phyloP scores from a whole-genome alignment of 371 early-diverging fungal species.

The Chytridiales sp. region DNA sequence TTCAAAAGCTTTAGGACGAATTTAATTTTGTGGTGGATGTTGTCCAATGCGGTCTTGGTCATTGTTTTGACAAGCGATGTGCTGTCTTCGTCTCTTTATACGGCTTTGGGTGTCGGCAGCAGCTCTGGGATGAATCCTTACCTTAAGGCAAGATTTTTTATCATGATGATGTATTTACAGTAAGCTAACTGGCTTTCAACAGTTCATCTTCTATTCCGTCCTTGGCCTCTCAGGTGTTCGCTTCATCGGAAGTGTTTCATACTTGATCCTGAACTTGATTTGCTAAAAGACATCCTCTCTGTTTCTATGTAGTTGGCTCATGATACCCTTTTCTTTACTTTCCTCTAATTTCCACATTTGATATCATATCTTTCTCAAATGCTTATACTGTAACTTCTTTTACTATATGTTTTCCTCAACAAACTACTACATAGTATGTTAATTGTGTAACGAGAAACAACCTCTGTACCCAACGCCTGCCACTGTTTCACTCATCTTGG shows the following conservation, averaged over 20 bases:
- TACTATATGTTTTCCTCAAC: no score
- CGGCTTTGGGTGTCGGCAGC: slow-evolving; percentile 18
- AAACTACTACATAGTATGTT: no score
- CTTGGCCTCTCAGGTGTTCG: slow-evolving; percentile 70
- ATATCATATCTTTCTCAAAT: no score
- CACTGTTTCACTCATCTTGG: no score
- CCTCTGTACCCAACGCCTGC: no score
- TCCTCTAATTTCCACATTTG: no score
- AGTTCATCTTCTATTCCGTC: slow-evolving; percentile 83
- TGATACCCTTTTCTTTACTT: no score
- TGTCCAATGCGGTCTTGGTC: slow-evolving; percentile 74
- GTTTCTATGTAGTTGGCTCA: neutral
- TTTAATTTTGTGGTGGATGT: slow-evolving; percentile 79
- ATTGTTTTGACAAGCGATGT: slow-evolving; percentile 46
- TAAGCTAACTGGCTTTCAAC: slow-evolving; percentile 3
- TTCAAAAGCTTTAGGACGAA: slow-evolving; percentile 82
- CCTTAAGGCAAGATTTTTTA: slow-evolving; percentile 45
- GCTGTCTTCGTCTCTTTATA: neutral
- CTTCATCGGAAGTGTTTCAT: slow-evolving; percentile 59
- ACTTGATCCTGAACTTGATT: slow-evolving; percentile 53
- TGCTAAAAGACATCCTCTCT: no score
- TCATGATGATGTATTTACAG: slow-evolving; percentile 1
- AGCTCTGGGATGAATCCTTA: slow-evolving; percentile 63
- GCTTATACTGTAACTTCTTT: no score
- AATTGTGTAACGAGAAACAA: no score